Conservation (phyloP, 768 basidiomycete genomes). For the Tricholoma furcatifolium region DNA sequence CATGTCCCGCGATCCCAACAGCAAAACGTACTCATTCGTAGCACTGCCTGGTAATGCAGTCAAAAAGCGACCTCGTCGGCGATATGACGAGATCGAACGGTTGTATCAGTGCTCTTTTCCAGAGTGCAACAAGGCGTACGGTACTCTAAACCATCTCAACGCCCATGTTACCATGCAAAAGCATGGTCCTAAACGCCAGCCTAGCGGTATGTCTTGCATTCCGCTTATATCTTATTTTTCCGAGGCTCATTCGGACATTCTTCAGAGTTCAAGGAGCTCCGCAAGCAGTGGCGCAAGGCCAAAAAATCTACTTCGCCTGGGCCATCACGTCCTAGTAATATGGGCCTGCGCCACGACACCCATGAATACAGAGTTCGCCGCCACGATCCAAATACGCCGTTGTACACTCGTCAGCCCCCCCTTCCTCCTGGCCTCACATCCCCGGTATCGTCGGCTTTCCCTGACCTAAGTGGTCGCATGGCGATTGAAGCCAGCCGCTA, state of each 20-base stretch:
- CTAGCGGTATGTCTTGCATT: slow-evolving; percentile 52
- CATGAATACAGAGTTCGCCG: slow-evolving; percentile 30
- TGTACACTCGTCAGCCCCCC: slow-evolving; percentile 24
- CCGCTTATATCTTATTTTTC: slow-evolving; percentile 3
- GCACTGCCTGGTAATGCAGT: slow-evolving; percentile 78
- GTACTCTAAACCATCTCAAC: slow-evolving; percentile 95
- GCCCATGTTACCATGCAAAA: slow-evolving; percentile 99
- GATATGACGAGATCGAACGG: slow-evolving; percentile 95
- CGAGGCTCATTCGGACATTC: slow-evolving; percentile 17
- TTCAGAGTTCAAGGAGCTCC: slow-evolving; percentile 95
- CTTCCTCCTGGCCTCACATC: slow-evolving; percentile 28
- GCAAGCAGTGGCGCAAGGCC: slow-evolving; percentile 93
- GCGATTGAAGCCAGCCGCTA: slow-evolving; percentile 32
- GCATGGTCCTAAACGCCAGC: slow-evolving; percentile 88
- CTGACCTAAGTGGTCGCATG: slow-evolving; percentile 27
- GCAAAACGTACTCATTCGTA: slow-evolving; percentile 82
- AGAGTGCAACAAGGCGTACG: slow-evolving; percentile 80
- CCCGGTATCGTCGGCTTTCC: slow-evolving; percentile 25
- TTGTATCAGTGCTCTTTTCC: slow-evolving; percentile 86
- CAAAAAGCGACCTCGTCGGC: slow-evolving; percentile 79
- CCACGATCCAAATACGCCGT: slow-evolving; percentile 23
- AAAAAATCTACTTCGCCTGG: slow-evolving; percentile 67
- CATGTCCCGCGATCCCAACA: slow-evolving; percentile 37
- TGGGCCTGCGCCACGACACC: slow-evolving; percentile 29
- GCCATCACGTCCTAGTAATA: slow-evolving; percentile 30